Conservation (phyloP, 306 rosid species). For the Geum urbanum region DNA sequence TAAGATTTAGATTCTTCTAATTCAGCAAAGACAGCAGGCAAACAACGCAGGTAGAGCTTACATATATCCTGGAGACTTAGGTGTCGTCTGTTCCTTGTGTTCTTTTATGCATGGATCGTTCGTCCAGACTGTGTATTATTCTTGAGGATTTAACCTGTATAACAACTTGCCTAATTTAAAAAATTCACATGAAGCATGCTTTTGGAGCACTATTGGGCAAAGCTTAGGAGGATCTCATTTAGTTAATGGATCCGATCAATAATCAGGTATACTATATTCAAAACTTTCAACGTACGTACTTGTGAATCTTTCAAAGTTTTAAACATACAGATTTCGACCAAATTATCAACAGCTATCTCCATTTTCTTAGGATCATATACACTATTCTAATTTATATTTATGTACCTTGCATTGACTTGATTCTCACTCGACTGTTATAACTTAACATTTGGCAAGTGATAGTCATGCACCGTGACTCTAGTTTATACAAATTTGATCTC, state of each 20-base stretch:
- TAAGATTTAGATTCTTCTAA: constrained; percentile 20
- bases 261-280: background rate
- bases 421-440: background rate
- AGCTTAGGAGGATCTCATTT: background rate
- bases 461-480: too few species aligned
- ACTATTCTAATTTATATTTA: too few species aligned
- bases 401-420: background rate
- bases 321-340: background rate
- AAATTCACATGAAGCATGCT: background rate
- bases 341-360: too few species aligned
- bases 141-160: constrained; percentile 4
- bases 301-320: background rate
- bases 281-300: background rate
- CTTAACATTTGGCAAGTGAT: too few species aligned
- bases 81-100: background rate
- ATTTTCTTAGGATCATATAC: too few species aligned
- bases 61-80: background rate
- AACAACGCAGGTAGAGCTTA: background rate
- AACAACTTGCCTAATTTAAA: background rate
- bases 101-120: background rate
- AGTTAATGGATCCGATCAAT: background rate
- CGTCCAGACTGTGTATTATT: background rate
- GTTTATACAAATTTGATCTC: too few species aligned
- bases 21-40: background rate
- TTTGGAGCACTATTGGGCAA: background rate